A percentile compares a stretch with the other conserved stretches of the same genome.
Evolutionary conservation across 2,329 filamentous ascomycete genomes (phyloP).

Genomic region (Dothideomycetes sp.): DNA sequence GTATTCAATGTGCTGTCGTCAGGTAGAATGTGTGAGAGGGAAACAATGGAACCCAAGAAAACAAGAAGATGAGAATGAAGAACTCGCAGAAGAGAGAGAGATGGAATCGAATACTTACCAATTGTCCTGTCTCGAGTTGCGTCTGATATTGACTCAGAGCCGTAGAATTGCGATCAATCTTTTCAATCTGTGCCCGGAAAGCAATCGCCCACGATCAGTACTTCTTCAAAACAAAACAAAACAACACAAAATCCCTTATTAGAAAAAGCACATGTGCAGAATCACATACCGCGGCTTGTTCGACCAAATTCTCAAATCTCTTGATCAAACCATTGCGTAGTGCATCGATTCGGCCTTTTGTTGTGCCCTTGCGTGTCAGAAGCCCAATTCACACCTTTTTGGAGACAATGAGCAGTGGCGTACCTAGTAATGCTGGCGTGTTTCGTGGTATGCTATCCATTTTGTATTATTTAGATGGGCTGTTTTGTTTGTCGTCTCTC

Average conservation of each 20-base stretch:
- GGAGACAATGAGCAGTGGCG: slow-evolving; percentile 1
- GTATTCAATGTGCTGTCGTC: too few species aligned
- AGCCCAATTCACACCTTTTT: not conserved
- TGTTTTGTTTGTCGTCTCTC: too few species aligned
- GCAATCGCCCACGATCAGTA: too few species aligned
- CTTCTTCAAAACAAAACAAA: too few species aligned
- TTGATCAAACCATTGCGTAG: slow-evolving; percentile 36
- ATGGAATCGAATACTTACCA: slow-evolving; percentile 34
- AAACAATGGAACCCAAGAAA: too few species aligned
- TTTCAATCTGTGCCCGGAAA: slow-evolving; percentile 39
- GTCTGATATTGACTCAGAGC: slow-evolving; percentile 51
- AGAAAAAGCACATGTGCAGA: too few species aligned
- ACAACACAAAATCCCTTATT: too few species aligned
- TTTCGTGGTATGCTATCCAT: slow-evolving; percentile 36
- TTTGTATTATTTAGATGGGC: too few species aligned
- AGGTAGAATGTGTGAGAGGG: too few species aligned
- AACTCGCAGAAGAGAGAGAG: slow-evolving; percentile 19
- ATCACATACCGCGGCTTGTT: slow-evolving; percentile 40
- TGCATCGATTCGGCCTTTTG: slow-evolving; percentile 33
- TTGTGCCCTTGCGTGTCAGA: too few species aligned
- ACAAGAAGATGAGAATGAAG: not conserved
- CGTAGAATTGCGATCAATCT: slow-evolving; percentile 44
- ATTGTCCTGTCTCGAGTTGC: slow-evolving; percentile 48
- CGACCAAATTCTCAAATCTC: slow-evolving; percentile 48
- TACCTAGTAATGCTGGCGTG: slow-evolving; percentile 32